Percentiles rank a stretch among this genome's conserved stretches.
Conservation (phyloP, 495 filamentous ascomycete genomes). For the Lophium mytilinum region DNA sequence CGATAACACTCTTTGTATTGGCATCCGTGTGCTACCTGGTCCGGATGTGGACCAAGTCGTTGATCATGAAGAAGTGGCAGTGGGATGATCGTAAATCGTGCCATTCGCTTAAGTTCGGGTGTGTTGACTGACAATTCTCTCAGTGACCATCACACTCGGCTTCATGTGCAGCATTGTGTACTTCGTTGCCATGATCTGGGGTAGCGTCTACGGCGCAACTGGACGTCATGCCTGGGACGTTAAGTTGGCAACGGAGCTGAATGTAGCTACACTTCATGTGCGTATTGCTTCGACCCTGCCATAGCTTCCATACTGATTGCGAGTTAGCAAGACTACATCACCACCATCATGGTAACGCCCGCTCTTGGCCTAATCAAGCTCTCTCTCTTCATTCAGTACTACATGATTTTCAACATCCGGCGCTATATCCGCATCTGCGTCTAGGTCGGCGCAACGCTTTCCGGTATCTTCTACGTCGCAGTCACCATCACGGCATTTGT, state of each 20-base stretch:
- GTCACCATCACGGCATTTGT: neutral
- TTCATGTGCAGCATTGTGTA: neutral
- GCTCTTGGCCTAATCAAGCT: too few species aligned
- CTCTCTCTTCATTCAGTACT: slow-evolving; percentile 1
- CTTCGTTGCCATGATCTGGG: neutral
- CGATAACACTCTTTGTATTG: too few species aligned
- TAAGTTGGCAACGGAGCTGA: neutral
- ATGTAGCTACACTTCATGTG: neutral
- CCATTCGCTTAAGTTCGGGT: too few species aligned
- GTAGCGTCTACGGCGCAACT: neutral
- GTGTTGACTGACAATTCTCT: too few species aligned
- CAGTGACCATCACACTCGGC: too few species aligned
- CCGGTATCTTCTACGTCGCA: neutral
- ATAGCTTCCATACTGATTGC: neutral
- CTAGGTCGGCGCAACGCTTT: neutral
- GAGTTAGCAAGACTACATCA: too few species aligned
- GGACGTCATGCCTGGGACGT: slow-evolving; percentile 1
- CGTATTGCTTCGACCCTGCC: neutral
- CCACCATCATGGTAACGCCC: too few species aligned
- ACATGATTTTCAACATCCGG: neutral
- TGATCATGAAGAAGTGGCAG: neutral
- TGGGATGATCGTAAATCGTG: slow-evolving; percentile 1
- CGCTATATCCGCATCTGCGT: neutral
- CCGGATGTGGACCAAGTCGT: too few species aligned
- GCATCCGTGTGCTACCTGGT: too few species aligned